Percentiles rank a stretch among this genome's conserved stretches.
phyloP scores from a whole-genome alignment of 345 rosid species.

The Syzygium jambos region DNA sequence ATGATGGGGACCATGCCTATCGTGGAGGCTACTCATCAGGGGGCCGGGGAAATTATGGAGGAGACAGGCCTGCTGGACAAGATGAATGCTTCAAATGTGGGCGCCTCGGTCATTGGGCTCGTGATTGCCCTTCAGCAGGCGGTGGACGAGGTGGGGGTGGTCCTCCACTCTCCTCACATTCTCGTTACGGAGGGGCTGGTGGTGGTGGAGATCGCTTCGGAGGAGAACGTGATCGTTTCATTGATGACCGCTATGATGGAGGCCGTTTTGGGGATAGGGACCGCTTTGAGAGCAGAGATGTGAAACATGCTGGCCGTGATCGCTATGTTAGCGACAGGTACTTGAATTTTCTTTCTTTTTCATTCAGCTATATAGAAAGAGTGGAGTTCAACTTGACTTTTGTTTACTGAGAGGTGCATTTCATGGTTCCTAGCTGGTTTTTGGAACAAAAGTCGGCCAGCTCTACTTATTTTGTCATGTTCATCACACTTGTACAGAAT shows the following conservation, averaged over 20 bases:
- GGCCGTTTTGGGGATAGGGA: conserved; percentile 81
- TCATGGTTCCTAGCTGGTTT: neutral
- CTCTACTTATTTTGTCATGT: neutral
- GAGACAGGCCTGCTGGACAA: conserved; percentile 66
- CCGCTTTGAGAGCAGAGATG: conserved; percentile 69
- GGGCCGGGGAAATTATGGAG: conserved; percentile 55
- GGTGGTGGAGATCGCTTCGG: conserved; percentile 67
- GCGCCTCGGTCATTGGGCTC: conserved; percentile 94
- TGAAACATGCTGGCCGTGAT: conserved; percentile 61
- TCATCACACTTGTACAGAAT: neutral
- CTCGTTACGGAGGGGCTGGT: conserved; percentile 68
- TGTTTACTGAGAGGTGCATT: neutral
- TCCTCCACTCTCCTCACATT: conserved; percentile 65
- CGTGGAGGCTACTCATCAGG: conserved; percentile 75
- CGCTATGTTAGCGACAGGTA: conserved; percentile 79
- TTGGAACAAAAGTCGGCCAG: neutral
- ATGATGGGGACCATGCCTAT: conserved; percentile 74
- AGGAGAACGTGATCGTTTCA: conserved; percentile 74
- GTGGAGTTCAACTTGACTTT: neutral
- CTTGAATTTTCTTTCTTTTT: neutral
- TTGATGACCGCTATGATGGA: conserved; percentile 90
- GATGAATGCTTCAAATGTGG: conserved; percentile 99
- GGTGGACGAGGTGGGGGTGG: conserved; percentile 71
- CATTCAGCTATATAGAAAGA: neutral
- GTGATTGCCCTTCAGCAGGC: conserved; percentile 87